Conservation (phyloP, 805 yeast genomes). For the Maudiozyma turicensis region DNA sequence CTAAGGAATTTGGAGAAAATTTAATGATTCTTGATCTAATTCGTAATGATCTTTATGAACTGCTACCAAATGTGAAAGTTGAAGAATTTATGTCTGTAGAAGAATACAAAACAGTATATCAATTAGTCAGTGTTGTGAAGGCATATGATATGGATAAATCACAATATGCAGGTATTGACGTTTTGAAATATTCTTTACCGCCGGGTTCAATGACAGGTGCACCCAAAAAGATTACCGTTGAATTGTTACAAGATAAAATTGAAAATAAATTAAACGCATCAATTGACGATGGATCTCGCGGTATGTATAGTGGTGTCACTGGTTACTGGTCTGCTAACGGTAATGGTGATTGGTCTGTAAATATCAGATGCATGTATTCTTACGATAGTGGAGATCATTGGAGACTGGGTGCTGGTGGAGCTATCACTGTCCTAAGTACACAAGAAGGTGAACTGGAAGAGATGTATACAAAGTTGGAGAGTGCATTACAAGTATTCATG, state of each 20-base stretch:
- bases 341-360: slow-evolving; percentile 92
- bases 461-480: slow-evolving; percentile 68
- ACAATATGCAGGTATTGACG: slow-evolving; percentile 60
- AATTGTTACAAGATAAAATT: slow-evolving; percentile 48
- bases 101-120: slow-evolving; percentile 85
- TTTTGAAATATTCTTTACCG: slow-evolving; percentile 71
- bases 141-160: slow-evolving; percentile 35
- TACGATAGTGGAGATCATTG: slow-evolving; percentile 46
- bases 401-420: slow-evolving; percentile 98
- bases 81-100: slow-evolving; percentile 82
- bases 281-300: slow-evolving; percentile 37
- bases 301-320: slow-evolving; percentile 86
- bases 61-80: slow-evolving; percentile 58
- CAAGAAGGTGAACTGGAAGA: slow-evolving; percentile 87
- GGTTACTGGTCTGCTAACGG: slow-evolving; percentile 92
- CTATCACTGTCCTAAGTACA: slow-evolving; percentile 81
- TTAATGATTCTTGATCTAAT: slow-evolving; percentile 94
- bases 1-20: slow-evolving; percentile 92
- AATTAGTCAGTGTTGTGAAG: slow-evolving; percentile 78
- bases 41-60: slow-evolving; percentile 75
- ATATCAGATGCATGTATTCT: slow-evolving; percentile 73
- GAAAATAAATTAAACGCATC: slow-evolving; percentile 28
- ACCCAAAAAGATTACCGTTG: slow-evolving; percentile 88
- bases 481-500: slow-evolving; percentile 65
- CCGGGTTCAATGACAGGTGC: slow-evolving; percentile 99